Percentiles rank a stretch among this genome's conserved stretches.
Conservation (phyloP, 2,329 filamentous ascomycete species). For the Ceratocystis huliohia region DNA sequence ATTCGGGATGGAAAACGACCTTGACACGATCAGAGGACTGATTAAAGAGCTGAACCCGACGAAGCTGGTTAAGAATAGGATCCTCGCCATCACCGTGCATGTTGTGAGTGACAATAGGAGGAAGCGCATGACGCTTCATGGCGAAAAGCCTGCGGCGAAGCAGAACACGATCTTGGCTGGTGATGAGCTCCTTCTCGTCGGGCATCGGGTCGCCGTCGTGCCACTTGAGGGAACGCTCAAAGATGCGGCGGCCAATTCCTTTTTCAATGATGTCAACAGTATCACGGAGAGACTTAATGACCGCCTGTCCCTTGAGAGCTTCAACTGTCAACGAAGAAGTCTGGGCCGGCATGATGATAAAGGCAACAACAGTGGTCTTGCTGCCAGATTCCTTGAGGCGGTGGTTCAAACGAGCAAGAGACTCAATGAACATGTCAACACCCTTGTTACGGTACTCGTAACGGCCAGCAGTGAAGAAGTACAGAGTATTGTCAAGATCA, state of each 20-base stretch:
- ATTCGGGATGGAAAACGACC: constrained; percentile 95
- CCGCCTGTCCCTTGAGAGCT: constrained; percentile 88
- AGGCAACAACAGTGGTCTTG: constrained; percentile 89
- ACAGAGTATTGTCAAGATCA: constrained; percentile 89
- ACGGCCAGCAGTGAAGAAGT: constrained; percentile 91
- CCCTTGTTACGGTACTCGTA: constrained; percentile 99
- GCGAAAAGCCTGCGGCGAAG: constrained; percentile 84
- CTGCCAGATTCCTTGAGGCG: constrained; percentile 72
- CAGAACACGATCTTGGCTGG: constrained; percentile 80
- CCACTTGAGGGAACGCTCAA: constrained; percentile 89
- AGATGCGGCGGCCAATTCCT: constrained; percentile 84
- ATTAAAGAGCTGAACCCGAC: constrained; percentile 94
- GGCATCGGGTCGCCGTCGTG: constrained; percentile 87
- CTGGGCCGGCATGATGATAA: constrained; percentile 97
- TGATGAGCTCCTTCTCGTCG: constrained; percentile 93
- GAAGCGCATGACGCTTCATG: constrained; percentile 84
- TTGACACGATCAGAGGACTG: constrained; percentile 91
- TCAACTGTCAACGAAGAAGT: constrained; percentile 91
- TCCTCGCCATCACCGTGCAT: constrained; percentile 92
- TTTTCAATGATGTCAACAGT: constrained; percentile 87
- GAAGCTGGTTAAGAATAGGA: constrained; percentile 88
- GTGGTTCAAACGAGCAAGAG: constrained; percentile 86
- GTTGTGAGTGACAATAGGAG: constrained; percentile 96
- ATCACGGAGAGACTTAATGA: constrained; percentile 90
- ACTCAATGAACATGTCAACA: constrained; percentile 99